phyloP scores from a whole-genome alignment of 1,284 basidiomycete genomes.

The Melampsora abietis-canadensis region DNA sequence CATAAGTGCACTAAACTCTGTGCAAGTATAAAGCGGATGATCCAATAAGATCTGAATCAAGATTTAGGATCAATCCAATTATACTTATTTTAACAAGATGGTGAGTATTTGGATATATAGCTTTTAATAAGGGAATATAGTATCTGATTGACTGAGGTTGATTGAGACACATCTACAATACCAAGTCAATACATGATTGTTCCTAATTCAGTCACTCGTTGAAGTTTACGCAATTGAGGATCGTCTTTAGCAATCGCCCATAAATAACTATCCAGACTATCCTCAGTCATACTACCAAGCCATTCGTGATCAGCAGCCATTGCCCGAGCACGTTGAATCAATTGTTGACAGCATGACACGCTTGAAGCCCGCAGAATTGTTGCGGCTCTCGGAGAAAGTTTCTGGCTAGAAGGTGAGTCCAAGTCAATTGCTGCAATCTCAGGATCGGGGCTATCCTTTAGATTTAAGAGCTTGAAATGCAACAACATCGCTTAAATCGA shows the following conservation, averaged over 20 bases:
- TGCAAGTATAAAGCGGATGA: no score
- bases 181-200: neutral
- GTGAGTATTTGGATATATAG: no score
- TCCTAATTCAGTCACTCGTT: neutral
- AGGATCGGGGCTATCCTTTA: slow-evolving; percentile 5
- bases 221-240: neutral
- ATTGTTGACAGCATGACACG: slow-evolving; percentile 23
- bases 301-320: neutral
- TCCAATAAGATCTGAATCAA: no score
- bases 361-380: slow-evolving; percentile 36
- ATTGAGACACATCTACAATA: neutral
- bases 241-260: neutral
- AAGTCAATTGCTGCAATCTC: slow-evolving; percentile 3
- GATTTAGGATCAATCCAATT: no score
- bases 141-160: no score
- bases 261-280: slow-evolving; percentile 9
- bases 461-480: slow-evolving; percentile 19
- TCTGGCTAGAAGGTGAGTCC: neutral
- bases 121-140: no score
- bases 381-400: slow-evolving; percentile 24
- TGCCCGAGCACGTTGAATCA: slow-evolving; percentile 7
- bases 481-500: slow-evolving; percentile 15
- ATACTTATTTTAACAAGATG: no score
- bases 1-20: no score
- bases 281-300: neutral